A percentile compares a stretch with the other conserved stretches of the same genome.
These are phyloP conservation scores for Garcia nutans DNA, from an alignment of 345 rosid genomes.

Conservation along the genomic window DNA sequence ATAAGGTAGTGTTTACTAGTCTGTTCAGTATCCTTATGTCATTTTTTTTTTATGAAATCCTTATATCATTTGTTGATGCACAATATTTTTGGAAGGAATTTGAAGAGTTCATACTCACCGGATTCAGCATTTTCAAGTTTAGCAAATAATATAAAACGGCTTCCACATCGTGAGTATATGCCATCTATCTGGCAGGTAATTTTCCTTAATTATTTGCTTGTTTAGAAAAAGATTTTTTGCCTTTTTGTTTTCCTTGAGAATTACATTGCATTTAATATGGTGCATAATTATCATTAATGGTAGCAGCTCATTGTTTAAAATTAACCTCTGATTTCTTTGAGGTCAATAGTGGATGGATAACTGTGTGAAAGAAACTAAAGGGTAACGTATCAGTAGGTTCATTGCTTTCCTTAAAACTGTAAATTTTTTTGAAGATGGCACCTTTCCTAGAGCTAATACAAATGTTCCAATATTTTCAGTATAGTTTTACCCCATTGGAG, in stretches of 20 bases:
- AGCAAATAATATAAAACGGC: slow-evolving; percentile 34
- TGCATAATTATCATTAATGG: neutral
- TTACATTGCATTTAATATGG: neutral
- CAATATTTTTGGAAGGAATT: slow-evolving; percentile 26
- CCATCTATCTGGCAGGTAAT: slow-evolving; percentile 87
- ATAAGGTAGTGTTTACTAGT: neutral
- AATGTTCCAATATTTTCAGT: too few species aligned
- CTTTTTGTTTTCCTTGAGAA: neutral
- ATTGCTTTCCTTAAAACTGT: too few species aligned
- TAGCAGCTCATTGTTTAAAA: too few species aligned
- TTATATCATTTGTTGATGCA: too few species aligned
- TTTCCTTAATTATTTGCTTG: slow-evolving; percentile 14
- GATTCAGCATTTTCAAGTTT: slow-evolving; percentile 25
- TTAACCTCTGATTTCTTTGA: too few species aligned
- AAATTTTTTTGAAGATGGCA: too few species aligned
- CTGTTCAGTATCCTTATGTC: neutral
- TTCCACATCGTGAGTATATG: slow-evolving; percentile 67
- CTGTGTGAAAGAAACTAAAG: too few species aligned
- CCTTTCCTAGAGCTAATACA: too few species aligned
- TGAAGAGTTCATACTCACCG: slow-evolving; percentile 30
- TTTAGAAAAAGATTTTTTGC: neutral
- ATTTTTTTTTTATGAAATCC: too few species aligned
- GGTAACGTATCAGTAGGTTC: too few species aligned
- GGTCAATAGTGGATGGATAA: too few species aligned
- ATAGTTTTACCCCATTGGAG: too few species aligned